phyloP scores from a whole-genome alignment of 73 alveolate genomes.

The Tetrahymena elliotti region DNA sequence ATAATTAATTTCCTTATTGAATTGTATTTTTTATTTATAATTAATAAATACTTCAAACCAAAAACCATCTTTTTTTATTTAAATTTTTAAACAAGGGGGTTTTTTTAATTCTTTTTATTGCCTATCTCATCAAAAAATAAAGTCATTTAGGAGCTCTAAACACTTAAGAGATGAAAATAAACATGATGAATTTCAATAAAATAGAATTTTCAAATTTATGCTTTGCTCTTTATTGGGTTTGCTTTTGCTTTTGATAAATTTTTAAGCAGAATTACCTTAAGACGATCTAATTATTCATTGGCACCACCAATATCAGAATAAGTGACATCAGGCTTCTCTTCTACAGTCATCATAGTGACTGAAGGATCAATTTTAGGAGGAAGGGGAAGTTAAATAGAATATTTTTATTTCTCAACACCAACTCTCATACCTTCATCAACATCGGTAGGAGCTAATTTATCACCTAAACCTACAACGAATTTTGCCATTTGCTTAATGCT shows the following conservation, averaged over 20 bases:
- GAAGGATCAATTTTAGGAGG: conserved; percentile 99
- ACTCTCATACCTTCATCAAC: conserved; percentile 99
- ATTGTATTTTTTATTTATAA: too few species aligned
- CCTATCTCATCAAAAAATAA: too few species aligned
- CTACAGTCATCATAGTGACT: conserved; percentile 99
- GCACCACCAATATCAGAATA: conserved; percentile 99
- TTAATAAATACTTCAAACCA: neutral
- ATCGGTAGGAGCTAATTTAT: conserved; percentile 98
- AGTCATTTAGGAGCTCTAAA: too few species aligned
- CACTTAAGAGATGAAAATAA: too few species aligned
- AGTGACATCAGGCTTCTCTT: conserved; percentile 99
- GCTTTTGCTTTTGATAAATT: neutral
- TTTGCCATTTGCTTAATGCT: conserved; percentile 97
- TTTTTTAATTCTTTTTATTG: too few species aligned
- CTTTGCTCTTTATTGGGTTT: conserved; percentile 1
- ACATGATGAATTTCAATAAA: too few species aligned
- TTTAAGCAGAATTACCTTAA: neutral
- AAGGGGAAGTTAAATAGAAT: conserved; percentile 90
- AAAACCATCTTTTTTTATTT: neutral
- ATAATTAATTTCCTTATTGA: neutral
- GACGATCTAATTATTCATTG: conserved; percentile 76
- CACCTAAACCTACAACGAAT: conserved; percentile 97
- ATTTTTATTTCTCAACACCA: conserved; percentile 90
- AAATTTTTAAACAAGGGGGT: neutral
- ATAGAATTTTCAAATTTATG: neutral